phyloP scores from a whole-genome alignment of 441 rosid species.

The Populus trichocarpa region DNA sequence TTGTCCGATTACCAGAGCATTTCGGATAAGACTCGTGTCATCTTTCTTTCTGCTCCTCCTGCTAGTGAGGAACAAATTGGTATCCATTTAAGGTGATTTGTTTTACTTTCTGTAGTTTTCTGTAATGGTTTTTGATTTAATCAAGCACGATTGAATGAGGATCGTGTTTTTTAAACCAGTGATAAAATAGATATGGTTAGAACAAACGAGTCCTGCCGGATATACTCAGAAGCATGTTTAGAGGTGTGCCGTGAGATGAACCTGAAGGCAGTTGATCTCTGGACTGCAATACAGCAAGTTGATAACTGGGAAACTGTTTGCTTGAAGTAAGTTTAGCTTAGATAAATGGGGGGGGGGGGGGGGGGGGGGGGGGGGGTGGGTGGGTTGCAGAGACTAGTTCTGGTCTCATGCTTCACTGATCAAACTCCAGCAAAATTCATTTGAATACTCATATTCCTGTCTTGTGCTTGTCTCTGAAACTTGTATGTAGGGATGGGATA shows the following conservation, averaged over 20 bases:
- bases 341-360: not conserved
- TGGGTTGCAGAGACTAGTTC: too few species aligned
- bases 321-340: conserved; percentile 48
- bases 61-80: conserved; percentile 47
- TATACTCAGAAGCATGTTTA: conserved; percentile 66
- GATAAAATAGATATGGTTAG: conserved; percentile 18
- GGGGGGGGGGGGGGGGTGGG: too few species aligned
- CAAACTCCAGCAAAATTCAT: too few species aligned
- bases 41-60: conserved; percentile 72
- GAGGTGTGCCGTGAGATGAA: conserved; percentile 54
- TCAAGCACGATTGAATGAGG: too few species aligned
- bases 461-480: not conserved
- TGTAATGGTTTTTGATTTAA: not conserved
- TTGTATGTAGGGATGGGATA: conserved; percentile 55
- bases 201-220: conserved; percentile 48
- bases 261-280: conserved; percentile 58
- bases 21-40: conserved; percentile 55
- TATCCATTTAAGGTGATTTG: conserved; percentile 22
- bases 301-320: conserved; percentile 59
- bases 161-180: conserved; percentile 9
- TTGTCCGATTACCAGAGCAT: conserved; percentile 53
- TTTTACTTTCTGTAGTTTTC: not conserved
- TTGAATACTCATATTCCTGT: not conserved
- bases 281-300: conserved; percentile 56
- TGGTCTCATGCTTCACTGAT: too few species aligned